phyloP scores from a whole-genome alignment of 2,329 filamentous ascomycete genomes.

The Botryotinia narcissicola region DNA sequence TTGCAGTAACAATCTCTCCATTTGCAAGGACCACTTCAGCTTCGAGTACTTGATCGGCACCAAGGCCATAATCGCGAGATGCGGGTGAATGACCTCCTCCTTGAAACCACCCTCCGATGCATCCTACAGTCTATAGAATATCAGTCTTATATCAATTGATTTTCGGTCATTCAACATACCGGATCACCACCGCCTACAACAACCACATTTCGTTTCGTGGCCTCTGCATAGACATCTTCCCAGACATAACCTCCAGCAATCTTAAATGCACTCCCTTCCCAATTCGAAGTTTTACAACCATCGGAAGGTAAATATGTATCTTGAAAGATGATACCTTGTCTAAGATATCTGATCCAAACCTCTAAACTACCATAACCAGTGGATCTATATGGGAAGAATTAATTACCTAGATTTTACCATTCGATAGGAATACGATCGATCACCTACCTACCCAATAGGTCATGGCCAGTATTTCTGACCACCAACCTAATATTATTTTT shows the following conservation, averaged over 20 bases:
- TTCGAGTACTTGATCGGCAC: conserved; percentile 46
- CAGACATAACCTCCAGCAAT: conserved; percentile 41
- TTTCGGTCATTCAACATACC: conserved; percentile 21
- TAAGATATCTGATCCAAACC: conserved; percentile 50
- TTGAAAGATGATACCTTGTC: conserved; percentile 29
- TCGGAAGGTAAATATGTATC: conserved; percentile 29
- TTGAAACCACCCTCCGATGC: conserved; percentile 40
- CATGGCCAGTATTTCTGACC: conserved; percentile 47
- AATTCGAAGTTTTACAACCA: conserved; percentile 34
- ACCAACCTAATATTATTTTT: conserved; percentile 45
- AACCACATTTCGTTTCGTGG: conserved; percentile 38
- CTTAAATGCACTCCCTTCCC: conserved; percentile 40
- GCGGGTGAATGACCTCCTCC: conserved; percentile 45
- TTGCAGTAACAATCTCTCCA: conserved; percentile 35
- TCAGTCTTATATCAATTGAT: conserved; percentile 26
- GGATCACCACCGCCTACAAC: conserved; percentile 40
- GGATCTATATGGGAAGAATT: conserved; percentile 24
- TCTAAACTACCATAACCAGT: conserved; percentile 39
- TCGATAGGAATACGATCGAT: background rate
- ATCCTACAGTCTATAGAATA: conserved; percentile 38
- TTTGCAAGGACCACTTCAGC: conserved; percentile 28
- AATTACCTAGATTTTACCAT: conserved; percentile 25
- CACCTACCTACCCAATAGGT: conserved; percentile 43
- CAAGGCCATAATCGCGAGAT: conserved; percentile 44
- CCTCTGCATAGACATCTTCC: conserved; percentile 39